Evolutionary conservation across 2,329 filamentous ascomycete species (phyloP).

Genomic region (Pseudogymnoascus sp.): DNA sequence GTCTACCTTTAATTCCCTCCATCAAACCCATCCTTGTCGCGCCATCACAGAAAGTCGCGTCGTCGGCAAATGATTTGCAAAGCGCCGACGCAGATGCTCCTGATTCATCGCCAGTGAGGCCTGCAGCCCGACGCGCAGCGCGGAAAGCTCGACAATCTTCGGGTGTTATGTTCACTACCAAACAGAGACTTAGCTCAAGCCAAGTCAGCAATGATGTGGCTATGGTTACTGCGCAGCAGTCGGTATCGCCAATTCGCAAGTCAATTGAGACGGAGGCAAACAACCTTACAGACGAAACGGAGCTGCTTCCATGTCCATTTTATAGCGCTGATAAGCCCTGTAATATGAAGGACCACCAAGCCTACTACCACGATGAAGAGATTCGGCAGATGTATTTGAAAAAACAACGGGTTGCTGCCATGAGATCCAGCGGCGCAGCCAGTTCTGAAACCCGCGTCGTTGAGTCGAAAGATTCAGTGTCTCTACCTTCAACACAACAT

Average conservation of each 20-base stretch:
- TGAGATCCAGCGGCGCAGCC: neutral
- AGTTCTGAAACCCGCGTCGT: neutral
- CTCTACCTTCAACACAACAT: conserved; percentile 2
- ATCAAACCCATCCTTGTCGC: neutral
- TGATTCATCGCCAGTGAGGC: conserved; percentile 4
- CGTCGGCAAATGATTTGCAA: neutral
- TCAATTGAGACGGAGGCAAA: neutral
- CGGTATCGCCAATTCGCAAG: neutral
- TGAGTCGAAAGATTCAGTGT: neutral
- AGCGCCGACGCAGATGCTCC: neutral
- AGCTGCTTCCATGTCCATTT: conserved; percentile 1
- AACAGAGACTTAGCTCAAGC: neutral
- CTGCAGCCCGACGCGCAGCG: neutral
- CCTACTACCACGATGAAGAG: conserved; percentile 4
- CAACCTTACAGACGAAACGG: neutral
- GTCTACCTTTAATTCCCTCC: neutral
- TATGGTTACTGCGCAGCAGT: neutral
- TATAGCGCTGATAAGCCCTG: conserved; percentile 5
- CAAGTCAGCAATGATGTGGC: neutral
- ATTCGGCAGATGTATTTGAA: conserved; percentile 2
- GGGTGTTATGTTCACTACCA: neutral
- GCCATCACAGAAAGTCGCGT: neutral
- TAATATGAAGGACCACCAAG: conserved; percentile 4
- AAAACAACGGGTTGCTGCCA: neutral
- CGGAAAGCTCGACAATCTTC: neutral